Base-by-base conservation (phyloP, 345 rosid genomes). In the Brassica nigra region DNA sequence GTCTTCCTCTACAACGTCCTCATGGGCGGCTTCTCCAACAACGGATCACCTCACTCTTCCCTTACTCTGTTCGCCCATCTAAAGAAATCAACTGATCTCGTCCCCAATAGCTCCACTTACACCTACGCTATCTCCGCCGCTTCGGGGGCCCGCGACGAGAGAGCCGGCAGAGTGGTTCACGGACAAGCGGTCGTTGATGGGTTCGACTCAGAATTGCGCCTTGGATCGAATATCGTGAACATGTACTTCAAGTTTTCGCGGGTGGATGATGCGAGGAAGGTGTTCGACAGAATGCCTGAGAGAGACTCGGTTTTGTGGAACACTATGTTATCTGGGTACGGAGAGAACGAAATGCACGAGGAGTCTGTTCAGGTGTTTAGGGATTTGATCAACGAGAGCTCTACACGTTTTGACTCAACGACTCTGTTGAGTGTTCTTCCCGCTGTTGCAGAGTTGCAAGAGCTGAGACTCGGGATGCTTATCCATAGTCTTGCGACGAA, bases 1-100 rank as follows among this genome's bases (percentile, higher is more conserved):
- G 78, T 84, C 36, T 92, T 92, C 83, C 89, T 90, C 74, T 89
- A 87, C 84, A 90, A 92, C 72, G 91, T 89, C 70, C 84, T 90
- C 83, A 82, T 92, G 67, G 84, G 86, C 11, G 93, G 93, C 54
- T 85, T 89, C 75, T 83, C 89, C 31, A 34, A 20, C 42, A 88
- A 86, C 27, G 58, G 62, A 12, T 67, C 72, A 44, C 87, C 89
- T 67, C 76, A 73, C 15, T 77, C 85, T 15, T 85, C 97, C 4
- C 84, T 90, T 61, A 86, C 84, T 1, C 75, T 88, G 16, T 88
- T 81, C 63, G 29, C 84, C 68, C 88, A 82, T 34, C 66, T 92
- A 76, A 85, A 86, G 70, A 86, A 66, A 73, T 62, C 23, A 62
- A 77, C 86, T 10, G 3, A 20, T 78, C 84, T 89, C 44, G 66